Conservation (phyloP, 768 basidiomycete genomes). For the Boletus bicolor region DNA sequence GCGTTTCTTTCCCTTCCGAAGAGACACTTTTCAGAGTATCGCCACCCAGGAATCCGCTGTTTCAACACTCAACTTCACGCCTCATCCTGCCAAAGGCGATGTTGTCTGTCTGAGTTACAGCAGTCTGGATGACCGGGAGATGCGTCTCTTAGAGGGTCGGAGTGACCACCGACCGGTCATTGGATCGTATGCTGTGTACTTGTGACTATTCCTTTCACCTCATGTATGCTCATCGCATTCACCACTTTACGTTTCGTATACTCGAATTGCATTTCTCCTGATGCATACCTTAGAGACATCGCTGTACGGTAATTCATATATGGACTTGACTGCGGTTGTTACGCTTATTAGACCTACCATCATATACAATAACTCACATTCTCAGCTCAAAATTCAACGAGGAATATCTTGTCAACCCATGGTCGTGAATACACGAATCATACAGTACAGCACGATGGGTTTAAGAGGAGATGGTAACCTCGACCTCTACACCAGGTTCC, state of each 20-base stretch:
- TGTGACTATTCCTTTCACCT: slow-evolving; percentile 34
- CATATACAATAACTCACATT: slow-evolving; percentile 3
- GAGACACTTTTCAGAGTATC: slow-evolving; percentile 32
- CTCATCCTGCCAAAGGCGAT: slow-evolving; percentile 56
- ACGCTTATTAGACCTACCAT: slow-evolving; percentile 10
- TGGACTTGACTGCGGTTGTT: slow-evolving; percentile 1
- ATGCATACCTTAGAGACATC: slow-evolving; percentile 19
- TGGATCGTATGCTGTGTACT: slow-evolving; percentile 68
- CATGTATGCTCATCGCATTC: slow-evolving; percentile 14
- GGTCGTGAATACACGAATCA: background rate
- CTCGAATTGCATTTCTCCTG: slow-evolving; percentile 2
- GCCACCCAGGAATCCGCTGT: slow-evolving; percentile 23
- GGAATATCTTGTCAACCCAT: background rate
- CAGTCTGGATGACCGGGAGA: slow-evolving; percentile 70
- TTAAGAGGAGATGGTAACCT: slow-evolving; percentile 90
- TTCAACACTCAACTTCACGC: slow-evolving; percentile 17
- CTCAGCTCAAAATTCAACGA: background rate
- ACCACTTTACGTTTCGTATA: background rate
- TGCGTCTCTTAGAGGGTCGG: slow-evolving; percentile 72
- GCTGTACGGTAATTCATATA: slow-evolving; percentile 19
- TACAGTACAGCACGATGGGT: slow-evolving; percentile 2
- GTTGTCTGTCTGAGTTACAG: slow-evolving; percentile 69
- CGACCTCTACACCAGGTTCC: slow-evolving; percentile 99
- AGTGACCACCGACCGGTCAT: slow-evolving; percentile 88
- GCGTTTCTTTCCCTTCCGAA: slow-evolving; percentile 53